phyloP scores from a whole-genome alignment of 1,139 yeast species.

The Geotrichum klebahnii region DNA sequence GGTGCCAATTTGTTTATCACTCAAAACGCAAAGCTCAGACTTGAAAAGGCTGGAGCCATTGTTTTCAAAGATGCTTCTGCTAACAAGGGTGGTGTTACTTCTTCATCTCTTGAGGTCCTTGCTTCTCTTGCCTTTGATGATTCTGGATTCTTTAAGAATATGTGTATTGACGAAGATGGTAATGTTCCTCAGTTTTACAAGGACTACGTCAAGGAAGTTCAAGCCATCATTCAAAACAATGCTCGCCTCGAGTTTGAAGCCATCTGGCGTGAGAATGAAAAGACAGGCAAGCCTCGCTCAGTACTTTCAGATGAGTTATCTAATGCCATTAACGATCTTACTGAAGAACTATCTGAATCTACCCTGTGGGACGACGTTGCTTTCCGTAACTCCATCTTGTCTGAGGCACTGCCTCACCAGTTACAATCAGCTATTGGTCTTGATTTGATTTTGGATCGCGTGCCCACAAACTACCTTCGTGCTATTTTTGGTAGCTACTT shows the following conservation, averaged over 20 bases:
- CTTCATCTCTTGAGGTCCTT: constrained; percentile 90
- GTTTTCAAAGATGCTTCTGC: constrained; percentile 95
- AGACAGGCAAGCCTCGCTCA: constrained; percentile 67
- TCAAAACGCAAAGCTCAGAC: constrained; percentile 81
- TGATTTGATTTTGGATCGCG: constrained; percentile 63
- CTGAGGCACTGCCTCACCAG: constrained; percentile 72
- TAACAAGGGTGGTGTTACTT: constrained; percentile 97
- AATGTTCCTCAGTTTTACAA: constrained; percentile 67
- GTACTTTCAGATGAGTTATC: constrained; percentile 82
- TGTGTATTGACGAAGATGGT: constrained; percentile 59
- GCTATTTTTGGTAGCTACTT: constrained; percentile 89
- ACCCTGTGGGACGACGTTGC: constrained; percentile 79
- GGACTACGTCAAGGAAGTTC: constrained; percentile 79
- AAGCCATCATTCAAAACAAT: constrained; percentile 65
- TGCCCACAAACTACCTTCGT: constrained; percentile 81
- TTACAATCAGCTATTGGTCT: constrained; percentile 73
- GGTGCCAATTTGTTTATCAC: constrained; percentile 96
- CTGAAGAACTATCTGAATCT: constrained; percentile 80
- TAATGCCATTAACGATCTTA: constrained; percentile 78
- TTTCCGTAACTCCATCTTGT: constrained; percentile 72
- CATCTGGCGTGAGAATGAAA: constrained; percentile 71
- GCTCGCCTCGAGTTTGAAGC: constrained; percentile 84
- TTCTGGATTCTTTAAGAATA: constrained; percentile 64
- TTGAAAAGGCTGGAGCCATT: constrained; percentile 82
- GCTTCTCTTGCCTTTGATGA: constrained; percentile 93